Percentiles rank a stretch among this genome's conserved stretches.
Conservation (phyloP, 2,329 filamentous ascomycete species). For the Fusarium dimerum region DNA sequence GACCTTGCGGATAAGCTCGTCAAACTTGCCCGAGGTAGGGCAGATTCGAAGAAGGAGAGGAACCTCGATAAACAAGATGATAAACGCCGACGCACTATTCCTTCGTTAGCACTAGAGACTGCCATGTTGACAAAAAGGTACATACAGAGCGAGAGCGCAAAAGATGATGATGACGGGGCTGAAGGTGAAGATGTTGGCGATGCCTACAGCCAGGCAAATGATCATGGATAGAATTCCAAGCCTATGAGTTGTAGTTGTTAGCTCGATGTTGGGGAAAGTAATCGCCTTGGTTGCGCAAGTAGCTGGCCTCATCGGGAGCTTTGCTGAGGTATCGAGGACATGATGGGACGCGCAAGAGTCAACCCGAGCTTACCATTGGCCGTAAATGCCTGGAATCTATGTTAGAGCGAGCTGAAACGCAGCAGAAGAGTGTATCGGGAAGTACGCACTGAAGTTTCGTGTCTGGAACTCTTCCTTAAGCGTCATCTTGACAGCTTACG, state of each 20-base stretch:
- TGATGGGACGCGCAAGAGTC: slow-evolving; percentile 2
- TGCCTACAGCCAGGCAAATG: slow-evolving; percentile 68
- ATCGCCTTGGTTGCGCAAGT: slow-evolving; percentile 1
- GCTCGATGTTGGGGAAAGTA: slow-evolving; percentile 3
- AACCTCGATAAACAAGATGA: slow-evolving; percentile 86
- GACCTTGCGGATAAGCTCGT: slow-evolving; percentile 85
- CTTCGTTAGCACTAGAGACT: slow-evolving; percentile 4
- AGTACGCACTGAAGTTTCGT: slow-evolving; percentile 69
- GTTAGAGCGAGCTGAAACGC: slow-evolving; percentile 33
- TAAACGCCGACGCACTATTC: slow-evolving; percentile 64
- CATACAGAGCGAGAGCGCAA: slow-evolving; percentile 56
- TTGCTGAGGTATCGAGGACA: slow-evolving; percentile 5
- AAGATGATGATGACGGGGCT: slow-evolving; percentile 51
- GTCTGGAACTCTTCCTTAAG: slow-evolving; percentile 72
- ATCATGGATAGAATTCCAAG: slow-evolving; percentile 71
- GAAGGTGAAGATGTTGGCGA: slow-evolving; percentile 66
- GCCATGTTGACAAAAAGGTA: slow-evolving; percentile 10
- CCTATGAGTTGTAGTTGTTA: slow-evolving; percentile 43
- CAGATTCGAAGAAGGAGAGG: slow-evolving; percentile 96
- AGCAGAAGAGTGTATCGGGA: slow-evolving; percentile 6
- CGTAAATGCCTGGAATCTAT: slow-evolving; percentile 63
- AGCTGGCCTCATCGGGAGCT: slow-evolving; percentile 9
- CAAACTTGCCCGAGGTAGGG: slow-evolving; percentile 88
- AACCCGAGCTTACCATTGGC: slow-evolving; percentile 64
- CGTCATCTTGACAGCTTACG: slow-evolving; percentile 58